Evolutionary conservation across 2,329 filamentous ascomycete genomes (phyloP).

Genomic region (Dactylellina drechsleri): DNA sequence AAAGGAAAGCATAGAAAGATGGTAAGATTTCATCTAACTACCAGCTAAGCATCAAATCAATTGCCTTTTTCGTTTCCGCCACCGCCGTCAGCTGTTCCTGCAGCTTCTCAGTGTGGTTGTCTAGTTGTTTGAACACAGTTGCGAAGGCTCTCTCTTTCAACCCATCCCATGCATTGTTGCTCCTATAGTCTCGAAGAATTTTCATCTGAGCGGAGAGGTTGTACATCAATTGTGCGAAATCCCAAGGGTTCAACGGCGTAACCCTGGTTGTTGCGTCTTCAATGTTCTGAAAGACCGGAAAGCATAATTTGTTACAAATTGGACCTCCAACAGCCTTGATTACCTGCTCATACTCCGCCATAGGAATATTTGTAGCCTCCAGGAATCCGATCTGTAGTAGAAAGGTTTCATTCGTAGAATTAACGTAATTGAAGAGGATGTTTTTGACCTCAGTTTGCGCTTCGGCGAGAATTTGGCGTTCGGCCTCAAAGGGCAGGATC

Average conservation of each 20-base stretch:
- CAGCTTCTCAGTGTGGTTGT: conserved; percentile 2
- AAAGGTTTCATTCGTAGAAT: not conserved
- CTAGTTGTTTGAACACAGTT: conserved; percentile 1
- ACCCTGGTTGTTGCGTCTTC: not conserved
- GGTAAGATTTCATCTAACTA: too few species aligned
- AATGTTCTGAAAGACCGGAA: conserved; percentile 3
- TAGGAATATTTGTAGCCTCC: too few species aligned
- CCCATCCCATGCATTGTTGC: not conserved
- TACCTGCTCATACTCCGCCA: too few species aligned
- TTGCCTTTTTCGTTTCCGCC: not conserved
- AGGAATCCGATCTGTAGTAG: too few species aligned
- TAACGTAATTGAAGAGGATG: not conserved
- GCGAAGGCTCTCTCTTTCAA: conserved; percentile 9
- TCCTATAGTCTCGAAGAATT: not conserved
- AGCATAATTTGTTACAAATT: not conserved
- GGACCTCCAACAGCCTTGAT: not conserved
- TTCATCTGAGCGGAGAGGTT: conserved; percentile 8
- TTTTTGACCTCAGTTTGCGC: not conserved
- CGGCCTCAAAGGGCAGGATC: conserved; percentile 1
- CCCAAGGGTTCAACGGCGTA: not conserved
- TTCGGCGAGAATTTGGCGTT: conserved; percentile 7
- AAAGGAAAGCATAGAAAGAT: too few species aligned
- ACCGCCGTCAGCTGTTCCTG: conserved; percentile 1
- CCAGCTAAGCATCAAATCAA: not conserved
- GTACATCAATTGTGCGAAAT: conserved; percentile 8